Percentiles rank a stretch among this genome's conserved stretches.
These are phyloP conservation scores for Rhodotorula sp. DNA, from an alignment of 1,284 basidiomycete genomes.

Conservation along the genomic window DNA sequence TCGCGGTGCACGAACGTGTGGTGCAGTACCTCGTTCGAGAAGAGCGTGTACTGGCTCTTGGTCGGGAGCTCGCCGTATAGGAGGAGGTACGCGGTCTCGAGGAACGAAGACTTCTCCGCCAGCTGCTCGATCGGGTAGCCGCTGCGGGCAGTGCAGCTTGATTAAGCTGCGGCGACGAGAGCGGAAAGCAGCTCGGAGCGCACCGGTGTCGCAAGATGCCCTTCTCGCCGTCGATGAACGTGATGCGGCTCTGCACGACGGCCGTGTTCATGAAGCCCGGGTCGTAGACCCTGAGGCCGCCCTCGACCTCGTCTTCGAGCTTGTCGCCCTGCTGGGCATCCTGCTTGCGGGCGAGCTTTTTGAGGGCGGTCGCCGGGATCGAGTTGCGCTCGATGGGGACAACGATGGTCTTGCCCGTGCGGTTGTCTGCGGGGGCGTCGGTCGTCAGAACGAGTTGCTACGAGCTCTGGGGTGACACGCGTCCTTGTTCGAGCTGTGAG, in stretches of 20 bases:
- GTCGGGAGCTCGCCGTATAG: conserved; percentile 74
- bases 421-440: conserved; percentile 61
- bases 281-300: conserved; percentile 53
- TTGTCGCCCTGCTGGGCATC: conserved; percentile 59
- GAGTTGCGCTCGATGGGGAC: conserved; percentile 68
- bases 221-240: conserved; percentile 80
- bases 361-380: conserved; percentile 76
- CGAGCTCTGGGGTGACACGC: too few relatives aligned
- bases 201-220: conserved; percentile 53
- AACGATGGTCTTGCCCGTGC: conserved; percentile 73
- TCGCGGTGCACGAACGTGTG: conserved; percentile 76
- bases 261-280: conserved; percentile 74
- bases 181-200: too few relatives aligned
- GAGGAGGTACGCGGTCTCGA: conserved; percentile 80
- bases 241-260: conserved; percentile 75
- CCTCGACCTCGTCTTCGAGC: conserved; percentile 68
- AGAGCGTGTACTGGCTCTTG: conserved; percentile 38
- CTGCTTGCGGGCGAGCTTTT: conserved; percentile 55
- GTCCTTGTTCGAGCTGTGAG: background rate
- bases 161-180: too few relatives aligned
- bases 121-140: conserved; percentile 92
- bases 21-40: conserved; percentile 69
- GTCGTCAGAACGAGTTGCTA: background rate
- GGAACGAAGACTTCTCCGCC: conserved; percentile 71
- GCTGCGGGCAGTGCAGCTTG: conserved; percentile 19